Percentiles rank a stretch among this genome's conserved stretches.
phyloP scores from a whole-genome alignment of 2,329 filamentous ascomycete genomes.

The Alternaria ethzedia region DNA sequence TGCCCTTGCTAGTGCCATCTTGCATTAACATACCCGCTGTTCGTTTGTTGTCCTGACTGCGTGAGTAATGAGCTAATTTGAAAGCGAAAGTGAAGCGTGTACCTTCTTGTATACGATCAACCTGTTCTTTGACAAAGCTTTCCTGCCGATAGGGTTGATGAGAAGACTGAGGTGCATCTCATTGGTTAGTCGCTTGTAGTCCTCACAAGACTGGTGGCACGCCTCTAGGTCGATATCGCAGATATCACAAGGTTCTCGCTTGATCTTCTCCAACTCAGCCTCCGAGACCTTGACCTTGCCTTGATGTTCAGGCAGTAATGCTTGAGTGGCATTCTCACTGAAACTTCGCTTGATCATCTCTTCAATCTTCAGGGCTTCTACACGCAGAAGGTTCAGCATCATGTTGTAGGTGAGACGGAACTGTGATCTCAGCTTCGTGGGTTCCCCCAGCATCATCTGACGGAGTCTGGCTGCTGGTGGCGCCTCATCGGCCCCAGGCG shows the following conservation, averaged over 20 bases:
- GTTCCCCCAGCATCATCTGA: constrained; percentile 95
- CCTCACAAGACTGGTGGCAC: constrained; percentile 82
- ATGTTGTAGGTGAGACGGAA: constrained; percentile 99
- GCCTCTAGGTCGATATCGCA: constrained; percentile 81
- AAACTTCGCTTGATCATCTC: constrained; percentile 99
- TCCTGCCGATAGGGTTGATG: constrained; percentile 79
- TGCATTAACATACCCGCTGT: constrained; percentile 80
- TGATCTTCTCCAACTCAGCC: constrained; percentile 87
- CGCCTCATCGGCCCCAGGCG: constrained; percentile 80
- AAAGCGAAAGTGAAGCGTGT: constrained; percentile 6
- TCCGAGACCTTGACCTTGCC: constrained; percentile 92
- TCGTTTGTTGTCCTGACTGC: constrained; percentile 72
- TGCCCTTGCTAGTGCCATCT: constrained; percentile 73
- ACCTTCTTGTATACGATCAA: constrained; percentile 80
- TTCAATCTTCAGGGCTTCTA: constrained; percentile 97
- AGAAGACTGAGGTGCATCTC: constrained; percentile 80
- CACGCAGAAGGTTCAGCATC: constrained; percentile 93
- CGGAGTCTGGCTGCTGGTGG: constrained; percentile 82
- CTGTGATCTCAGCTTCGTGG: constrained; percentile 92
- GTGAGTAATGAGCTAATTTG: constrained; percentile 22
- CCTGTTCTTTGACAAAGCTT: constrained; percentile 77
- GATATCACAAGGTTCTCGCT: constrained; percentile 79
- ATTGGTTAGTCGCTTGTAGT: constrained; percentile 77
- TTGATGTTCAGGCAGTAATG: constrained; percentile 91
- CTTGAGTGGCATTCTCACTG: constrained; percentile 96